Base-by-base conservation (phyloP, 768 basidiomycete species). In the Tricholoma sp. region DNA sequence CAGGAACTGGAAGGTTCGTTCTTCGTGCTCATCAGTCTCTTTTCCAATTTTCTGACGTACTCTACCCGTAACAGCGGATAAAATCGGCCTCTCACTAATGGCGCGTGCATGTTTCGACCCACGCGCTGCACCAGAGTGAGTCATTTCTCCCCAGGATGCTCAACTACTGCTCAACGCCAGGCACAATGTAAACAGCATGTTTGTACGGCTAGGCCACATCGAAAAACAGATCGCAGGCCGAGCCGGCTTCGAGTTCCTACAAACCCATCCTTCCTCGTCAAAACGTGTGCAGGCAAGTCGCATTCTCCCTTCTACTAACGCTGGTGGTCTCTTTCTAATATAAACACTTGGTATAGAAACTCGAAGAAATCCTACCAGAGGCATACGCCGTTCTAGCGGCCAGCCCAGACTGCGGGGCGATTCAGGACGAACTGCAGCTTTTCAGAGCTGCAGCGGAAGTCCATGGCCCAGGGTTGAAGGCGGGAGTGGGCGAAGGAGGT, bases 21-120 rank as follows among this genome's bases (percentile, higher is more conserved):
- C 13, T 52, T 10, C 28, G 24, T 6, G 51, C 2, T 13, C 34
- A 20, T 12, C 34, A 17, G 11, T 15, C 50, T 13, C 18, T 53
- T 18, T 6, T 34, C 11, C 6, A 36, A 3, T 9, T 11, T 18
- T 36, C 12, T 24, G 10, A 1, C n/a, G 44, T 13, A 31, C n/a
- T 7, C 31, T 49, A 34, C 24, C 45, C 15, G 2, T 17, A 4
- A n/a, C 60, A 92, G 95, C 95, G 36, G 95, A 98, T 66, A 78
- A 82, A 29, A 88, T 98, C 51, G 95, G 96, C 7, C 69, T 98
- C 47, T 78, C 79, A 6, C 76, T 98, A 28, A 88, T 88, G 74
- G 79, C 91, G 50, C 80, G 78, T 61, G 95, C 94, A 0, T 98
- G 95, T 71, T 98, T 84, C 67, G 81, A 98, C 65, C 94, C 95